A percentile compares a stretch with the other conserved stretches of the same genome.
Evolutionary conservation across 495 filamentous ascomycete genomes (phyloP).

Genomic region (Talaromyces nanjingensis): DNA sequence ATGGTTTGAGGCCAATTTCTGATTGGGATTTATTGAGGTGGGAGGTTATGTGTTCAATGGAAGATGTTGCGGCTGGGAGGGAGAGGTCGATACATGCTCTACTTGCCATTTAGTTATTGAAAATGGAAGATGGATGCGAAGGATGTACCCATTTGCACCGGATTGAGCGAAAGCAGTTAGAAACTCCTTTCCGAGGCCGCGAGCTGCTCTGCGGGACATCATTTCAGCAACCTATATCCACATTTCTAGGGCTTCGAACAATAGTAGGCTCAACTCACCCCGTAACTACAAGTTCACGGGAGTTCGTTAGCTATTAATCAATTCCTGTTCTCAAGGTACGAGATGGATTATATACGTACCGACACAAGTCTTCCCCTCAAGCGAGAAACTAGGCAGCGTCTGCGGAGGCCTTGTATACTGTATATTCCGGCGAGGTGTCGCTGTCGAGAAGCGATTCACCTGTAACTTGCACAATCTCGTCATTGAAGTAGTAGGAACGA

Average conservation of each 20-base stretch:
- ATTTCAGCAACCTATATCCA: background rate
- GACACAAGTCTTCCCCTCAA: slow-evolving; percentile 23
- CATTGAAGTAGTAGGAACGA: too few species aligned
- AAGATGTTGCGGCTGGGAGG: slow-evolving; percentile 13
- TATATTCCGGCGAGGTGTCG: background rate
- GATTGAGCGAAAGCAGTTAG: slow-evolving; percentile 21
- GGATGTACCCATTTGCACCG: slow-evolving; percentile 14
- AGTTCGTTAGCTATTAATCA: background rate
- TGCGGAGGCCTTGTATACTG: background rate
- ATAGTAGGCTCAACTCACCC: slow-evolving; percentile 8
- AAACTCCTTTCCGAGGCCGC: slow-evolving; percentile 22
- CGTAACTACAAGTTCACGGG: slow-evolving; percentile 9
- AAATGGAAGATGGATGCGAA: too few species aligned
- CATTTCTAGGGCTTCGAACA: too few species aligned
- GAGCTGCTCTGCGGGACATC: slow-evolving; percentile 11
- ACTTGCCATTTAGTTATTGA: background rate
- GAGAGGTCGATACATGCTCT: slow-evolving; percentile 18
- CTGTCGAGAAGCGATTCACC: background rate
- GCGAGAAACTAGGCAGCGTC: slow-evolving; percentile 19
- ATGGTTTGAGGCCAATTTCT: slow-evolving; percentile 50
- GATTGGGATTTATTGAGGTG: background rate
- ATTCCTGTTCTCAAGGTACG: background rate
- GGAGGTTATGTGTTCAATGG: slow-evolving; percentile 46
- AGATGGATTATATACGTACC: background rate
- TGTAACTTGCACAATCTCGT: background rate